These are phyloP conservation scores for Yamadazyma oceani DNA, from an alignment of 1,139 yeast species.

Conservation along the genomic window DNA sequence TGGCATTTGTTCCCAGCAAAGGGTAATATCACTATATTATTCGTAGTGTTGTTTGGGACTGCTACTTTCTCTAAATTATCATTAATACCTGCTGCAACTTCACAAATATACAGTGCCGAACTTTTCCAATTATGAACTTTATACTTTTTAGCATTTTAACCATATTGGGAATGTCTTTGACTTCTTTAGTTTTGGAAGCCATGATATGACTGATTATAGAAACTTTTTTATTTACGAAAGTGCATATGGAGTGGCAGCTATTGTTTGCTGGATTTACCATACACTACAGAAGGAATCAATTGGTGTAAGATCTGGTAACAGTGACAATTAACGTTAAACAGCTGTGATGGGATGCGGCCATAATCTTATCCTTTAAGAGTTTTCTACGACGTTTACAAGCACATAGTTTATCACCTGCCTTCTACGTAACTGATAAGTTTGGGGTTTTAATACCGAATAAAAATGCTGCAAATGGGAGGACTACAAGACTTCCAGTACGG, in stretches of 20 bases:
- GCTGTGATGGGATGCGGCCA: too few species aligned
- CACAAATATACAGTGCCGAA: conserved; percentile 64
- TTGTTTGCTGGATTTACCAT: conserved; percentile 22
- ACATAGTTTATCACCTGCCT: too few species aligned
- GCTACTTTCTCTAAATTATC: conserved; percentile 31
- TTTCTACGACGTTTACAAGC: too few species aligned
- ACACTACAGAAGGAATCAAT: conserved; percentile 23
- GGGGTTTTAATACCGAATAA: too few species aligned
- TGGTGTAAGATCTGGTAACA: conserved; percentile 30
- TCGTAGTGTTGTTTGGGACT: conserved; percentile 28
- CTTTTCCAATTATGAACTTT: too few species aligned
- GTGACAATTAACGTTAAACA: too few species aligned
- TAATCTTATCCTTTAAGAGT: too few species aligned
- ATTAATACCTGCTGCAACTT: conserved; percentile 44
- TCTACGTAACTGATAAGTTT: too few species aligned
- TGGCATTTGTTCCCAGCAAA: conserved; percentile 47
- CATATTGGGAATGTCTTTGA: conserved; percentile 36
- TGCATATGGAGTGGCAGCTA: conserved; percentile 21
- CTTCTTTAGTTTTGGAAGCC: conserved; percentile 27
- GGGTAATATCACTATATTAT: conserved; percentile 19
- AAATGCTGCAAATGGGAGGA: too few species aligned
- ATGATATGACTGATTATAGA: conserved; percentile 19
- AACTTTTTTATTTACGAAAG: conserved; percentile 31
- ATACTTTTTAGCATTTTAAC: conserved; percentile 61
- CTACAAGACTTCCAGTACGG: too few species aligned